A percentile compares a stretch with the other conserved stretches of the same genome.
phyloP scores from a whole-genome alignment of 2,329 filamentous ascomycete species.

The Xylaria sp. region DNA sequence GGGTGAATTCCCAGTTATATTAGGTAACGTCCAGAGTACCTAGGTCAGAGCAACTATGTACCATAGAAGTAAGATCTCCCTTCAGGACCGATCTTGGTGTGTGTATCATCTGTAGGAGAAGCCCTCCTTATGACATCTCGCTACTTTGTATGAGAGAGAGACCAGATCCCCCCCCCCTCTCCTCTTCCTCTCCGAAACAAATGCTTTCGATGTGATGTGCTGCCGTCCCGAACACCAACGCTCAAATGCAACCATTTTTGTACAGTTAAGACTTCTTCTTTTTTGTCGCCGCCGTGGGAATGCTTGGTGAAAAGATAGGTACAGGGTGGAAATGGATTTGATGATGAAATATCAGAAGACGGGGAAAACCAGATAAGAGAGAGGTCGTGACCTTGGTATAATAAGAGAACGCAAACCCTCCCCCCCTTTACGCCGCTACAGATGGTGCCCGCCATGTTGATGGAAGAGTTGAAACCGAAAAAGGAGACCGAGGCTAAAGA shows the following conservation, averaged over 20 bases:
- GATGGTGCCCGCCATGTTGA: neutral
- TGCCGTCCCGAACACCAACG: constrained; percentile 8
- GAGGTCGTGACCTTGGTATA: too few relatives aligned
- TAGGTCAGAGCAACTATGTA: too few relatives aligned
- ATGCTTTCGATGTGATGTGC: constrained; percentile 1
- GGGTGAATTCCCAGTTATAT: too few relatives aligned
- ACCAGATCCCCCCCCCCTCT: neutral
- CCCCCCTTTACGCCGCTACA: too few relatives aligned
- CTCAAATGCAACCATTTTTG: constrained; percentile 15
- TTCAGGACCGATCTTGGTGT: neutral
- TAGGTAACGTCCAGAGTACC: too few relatives aligned
- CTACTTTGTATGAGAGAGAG: neutral
- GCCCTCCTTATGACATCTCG: neutral
- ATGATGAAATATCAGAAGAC: neutral
- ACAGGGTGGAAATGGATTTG: neutral
- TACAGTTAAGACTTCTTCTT: constrained; percentile 1
- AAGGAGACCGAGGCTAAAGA: neutral
- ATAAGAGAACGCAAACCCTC: too few relatives aligned
- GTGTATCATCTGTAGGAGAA: neutral
- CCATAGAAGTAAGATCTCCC: neutral
- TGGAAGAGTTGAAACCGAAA: constrained; percentile 8
- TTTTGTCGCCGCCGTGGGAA: neutral
- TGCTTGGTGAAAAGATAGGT: neutral
- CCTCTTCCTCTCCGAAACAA: neutral
- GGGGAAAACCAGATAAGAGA: too few relatives aligned